These are phyloP conservation scores for Colletotrichum sojae DNA, from an alignment of 2,329 filamentous ascomycete species.

Conservation along the genomic window DNA sequence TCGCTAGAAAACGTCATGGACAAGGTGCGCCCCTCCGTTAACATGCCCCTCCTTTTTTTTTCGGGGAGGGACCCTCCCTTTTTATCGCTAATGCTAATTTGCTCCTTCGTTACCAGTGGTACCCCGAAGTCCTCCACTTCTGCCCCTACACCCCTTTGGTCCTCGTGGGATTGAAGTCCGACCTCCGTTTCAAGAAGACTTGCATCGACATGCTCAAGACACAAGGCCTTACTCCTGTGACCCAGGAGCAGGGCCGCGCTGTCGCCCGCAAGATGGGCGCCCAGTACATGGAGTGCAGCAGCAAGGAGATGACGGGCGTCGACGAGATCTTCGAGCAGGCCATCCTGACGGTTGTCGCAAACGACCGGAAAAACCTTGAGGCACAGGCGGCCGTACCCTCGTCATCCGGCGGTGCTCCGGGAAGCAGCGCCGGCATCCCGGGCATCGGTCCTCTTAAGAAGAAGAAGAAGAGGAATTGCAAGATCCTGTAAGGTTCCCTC, in stretches of 20 bases:
- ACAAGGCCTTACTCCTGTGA: conserved; percentile 95
- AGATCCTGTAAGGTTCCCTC: conserved; percentile 73
- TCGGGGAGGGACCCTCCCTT: conserved; percentile 4
- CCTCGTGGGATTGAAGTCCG: conserved; percentile 96
- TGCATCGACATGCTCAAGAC: conserved; percentile 99
- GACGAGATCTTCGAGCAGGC: conserved; percentile 96
- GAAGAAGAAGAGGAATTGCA: conserved; percentile 88
- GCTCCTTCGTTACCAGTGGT: conserved; percentile 77
- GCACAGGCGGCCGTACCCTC: conserved; percentile 57
- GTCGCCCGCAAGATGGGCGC: conserved; percentile 96
- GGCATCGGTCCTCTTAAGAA: conserved; percentile 71
- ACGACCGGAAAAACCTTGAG: conserved; percentile 77
- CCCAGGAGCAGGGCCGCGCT: conserved; percentile 86
- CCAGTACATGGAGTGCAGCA: conserved; percentile 97
- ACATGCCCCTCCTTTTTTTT: conserved; percentile 25
- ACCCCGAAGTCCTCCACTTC: conserved; percentile 98
- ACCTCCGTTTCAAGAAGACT: conserved; percentile 93
- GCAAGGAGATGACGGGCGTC: conserved; percentile 96
- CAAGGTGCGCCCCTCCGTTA: conserved; percentile 75
- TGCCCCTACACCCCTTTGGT: conserved; percentile 97
- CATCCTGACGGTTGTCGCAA: conserved; percentile 89
- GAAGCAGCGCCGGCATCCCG: conserved; percentile 53
- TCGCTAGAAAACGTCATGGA: conserved; percentile 98
- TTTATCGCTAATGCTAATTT: conserved; percentile 46
- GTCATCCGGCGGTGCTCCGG: conserved; percentile 52